Percentiles rank a stretch among this genome's conserved stretches.
Evolutionary conservation across 2,329 filamentous ascomycete species (phyloP).

Genomic region (Gaeumannomyces sp.): DNA sequence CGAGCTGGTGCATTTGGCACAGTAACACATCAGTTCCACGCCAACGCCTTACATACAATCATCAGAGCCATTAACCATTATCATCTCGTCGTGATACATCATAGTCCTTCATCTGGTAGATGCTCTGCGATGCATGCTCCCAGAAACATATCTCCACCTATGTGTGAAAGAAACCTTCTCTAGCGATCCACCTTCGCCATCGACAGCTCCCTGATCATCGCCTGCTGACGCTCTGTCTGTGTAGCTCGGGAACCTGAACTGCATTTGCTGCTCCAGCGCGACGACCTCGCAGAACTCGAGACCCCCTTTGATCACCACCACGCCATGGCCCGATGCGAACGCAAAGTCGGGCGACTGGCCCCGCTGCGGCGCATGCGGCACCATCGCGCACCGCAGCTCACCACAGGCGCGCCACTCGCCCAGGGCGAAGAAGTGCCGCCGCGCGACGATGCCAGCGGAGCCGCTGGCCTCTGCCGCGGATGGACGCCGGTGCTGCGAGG

Average conservation of each 20-base stretch:
- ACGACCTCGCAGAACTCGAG: slow-evolving; percentile 1
- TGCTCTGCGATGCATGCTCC: background rate
- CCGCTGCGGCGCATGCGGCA: background rate
- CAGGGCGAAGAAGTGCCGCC: slow-evolving; percentile 18
- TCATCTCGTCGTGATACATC: too few relatives aligned
- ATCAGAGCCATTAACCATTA: too few relatives aligned
- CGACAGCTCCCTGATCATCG: background rate
- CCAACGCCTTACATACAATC: too few relatives aligned
- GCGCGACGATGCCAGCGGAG: background rate
- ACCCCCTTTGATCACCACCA: background rate
- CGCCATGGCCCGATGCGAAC: background rate
- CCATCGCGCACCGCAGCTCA: background rate
- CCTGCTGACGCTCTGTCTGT: background rate
- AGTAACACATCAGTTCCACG: too few relatives aligned
- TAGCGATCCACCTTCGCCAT: background rate
- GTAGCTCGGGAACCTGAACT: background rate
- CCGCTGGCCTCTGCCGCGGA: background rate
- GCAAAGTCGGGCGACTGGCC: slow-evolving; percentile 5
- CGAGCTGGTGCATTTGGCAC: too few relatives aligned
- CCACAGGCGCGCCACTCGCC: slow-evolving; percentile 15
- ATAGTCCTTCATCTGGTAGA: background rate
- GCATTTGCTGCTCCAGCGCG: background rate
- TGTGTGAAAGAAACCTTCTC: background rate
- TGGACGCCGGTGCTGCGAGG: background rate
- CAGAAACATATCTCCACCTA: background rate